phyloP scores from a whole-genome alignment of 176 grass and related monocot genomes.

The Phoenix roebelenii region DNA sequence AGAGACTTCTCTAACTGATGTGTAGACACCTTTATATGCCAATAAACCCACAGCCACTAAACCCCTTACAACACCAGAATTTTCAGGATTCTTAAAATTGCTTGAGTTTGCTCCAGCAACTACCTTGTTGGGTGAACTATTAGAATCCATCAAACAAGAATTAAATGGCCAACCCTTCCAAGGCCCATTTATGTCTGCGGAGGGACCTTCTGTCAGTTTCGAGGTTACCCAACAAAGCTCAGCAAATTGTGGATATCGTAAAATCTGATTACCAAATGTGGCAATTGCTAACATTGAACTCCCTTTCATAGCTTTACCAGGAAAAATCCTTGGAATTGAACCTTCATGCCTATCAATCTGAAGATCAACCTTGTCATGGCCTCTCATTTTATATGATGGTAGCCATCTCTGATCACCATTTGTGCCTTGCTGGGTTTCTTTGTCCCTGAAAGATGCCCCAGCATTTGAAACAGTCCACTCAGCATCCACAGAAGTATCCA shows the following conservation, averaged over 20 bases:
- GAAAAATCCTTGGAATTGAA: conserved; percentile 28
- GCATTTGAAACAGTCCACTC: conserved; percentile 14
- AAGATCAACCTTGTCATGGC: conserved; percentile 9
- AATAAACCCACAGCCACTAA: conserved; percentile 84
- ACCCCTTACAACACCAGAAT: conserved; percentile 44
- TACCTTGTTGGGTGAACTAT: conserved; percentile 27
- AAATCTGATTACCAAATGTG: conserved; percentile 79
- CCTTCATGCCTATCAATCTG: conserved; percentile 20
- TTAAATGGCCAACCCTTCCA: conserved; percentile 99
- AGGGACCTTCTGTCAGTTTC: conserved; percentile 85
- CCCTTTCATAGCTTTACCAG: conserved; percentile 35
- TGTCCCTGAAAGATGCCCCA: conserved; percentile 25
- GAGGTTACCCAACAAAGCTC: conserved; percentile 97
- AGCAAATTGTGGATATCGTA: conserved; percentile 72
- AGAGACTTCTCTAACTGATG: conserved; percentile 67
- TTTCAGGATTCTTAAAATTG: conserved; percentile 52
- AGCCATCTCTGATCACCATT: conserved; percentile 20
- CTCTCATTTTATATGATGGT: conserved; percentile 24
- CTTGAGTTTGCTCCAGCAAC: conserved; percentile 34
- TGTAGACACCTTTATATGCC: conserved; percentile 76
- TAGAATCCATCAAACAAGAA: conserved; percentile 61
- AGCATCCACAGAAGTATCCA: not conserved
- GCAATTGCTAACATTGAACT: conserved; percentile 49
- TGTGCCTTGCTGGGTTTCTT: conserved; percentile 19
- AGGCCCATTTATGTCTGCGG: conserved; percentile 70